These are phyloP conservation scores for Talaromyces adpressus DNA, from an alignment of 495 filamentous ascomycete species.

Conservation along the genomic window DNA sequence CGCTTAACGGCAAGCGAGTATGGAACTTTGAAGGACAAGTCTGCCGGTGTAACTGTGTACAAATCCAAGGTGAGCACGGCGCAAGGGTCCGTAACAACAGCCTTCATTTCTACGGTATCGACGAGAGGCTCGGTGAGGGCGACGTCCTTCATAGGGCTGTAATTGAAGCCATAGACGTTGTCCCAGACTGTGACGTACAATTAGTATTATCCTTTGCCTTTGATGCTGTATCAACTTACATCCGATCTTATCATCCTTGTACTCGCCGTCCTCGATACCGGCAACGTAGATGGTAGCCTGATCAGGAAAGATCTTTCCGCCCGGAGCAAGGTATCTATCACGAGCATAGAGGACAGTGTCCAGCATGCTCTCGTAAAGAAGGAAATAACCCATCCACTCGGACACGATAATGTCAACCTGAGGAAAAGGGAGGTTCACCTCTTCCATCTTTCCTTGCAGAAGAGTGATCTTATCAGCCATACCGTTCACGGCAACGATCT, in stretches of 20 bases:
- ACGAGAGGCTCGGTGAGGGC: slow-evolving; percentile 82
- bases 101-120: slow-evolving; percentile 71
- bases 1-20: slow-evolving; percentile 68
- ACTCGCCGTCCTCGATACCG: slow-evolving; percentile 79
- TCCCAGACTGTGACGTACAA: slow-evolving; percentile 66
- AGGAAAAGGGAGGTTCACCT: slow-evolving; percentile 76
- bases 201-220: slow-evolving; percentile 11
- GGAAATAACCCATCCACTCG: slow-evolving; percentile 99
- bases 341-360: slow-evolving; percentile 92
- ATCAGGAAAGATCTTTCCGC: slow-evolving; percentile 85
- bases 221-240: slow-evolving; percentile 45
- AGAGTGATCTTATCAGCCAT: slow-evolving; percentile 81
- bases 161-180: slow-evolving; percentile 97
- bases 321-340: slow-evolving; percentile 79
- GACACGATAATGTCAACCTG: slow-evolving; percentile 98
- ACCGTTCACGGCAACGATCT: slow-evolving; percentile 83
- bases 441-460: slow-evolving; percentile 94
- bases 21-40: slow-evolving; percentile 68
- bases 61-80: slow-evolving; percentile 74
- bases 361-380: slow-evolving; percentile 97
- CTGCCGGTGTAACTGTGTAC: slow-evolving; percentile 64
- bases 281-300: slow-evolving; percentile 87
- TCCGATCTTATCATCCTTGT: slow-evolving; percentile 81
- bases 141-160: slow-evolving; percentile 76
- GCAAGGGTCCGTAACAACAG: slow-evolving; percentile 72